phyloP scores from a whole-genome alignment of 75 land plant genomes.

The Azolla pinnata region DNA sequence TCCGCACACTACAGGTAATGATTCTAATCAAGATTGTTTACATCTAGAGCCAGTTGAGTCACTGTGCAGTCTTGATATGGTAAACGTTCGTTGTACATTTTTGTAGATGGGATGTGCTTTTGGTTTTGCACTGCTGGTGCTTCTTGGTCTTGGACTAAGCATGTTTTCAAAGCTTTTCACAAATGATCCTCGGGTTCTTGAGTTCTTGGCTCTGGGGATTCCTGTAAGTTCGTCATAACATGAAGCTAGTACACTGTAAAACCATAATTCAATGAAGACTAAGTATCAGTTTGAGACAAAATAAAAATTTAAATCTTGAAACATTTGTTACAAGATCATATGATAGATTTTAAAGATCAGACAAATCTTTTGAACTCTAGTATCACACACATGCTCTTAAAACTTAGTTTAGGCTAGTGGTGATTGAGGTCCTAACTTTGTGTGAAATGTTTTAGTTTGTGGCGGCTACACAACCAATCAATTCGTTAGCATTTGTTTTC shows the following conservation, averaged over 20 bases:
- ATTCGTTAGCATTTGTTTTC: constrained; percentile 61
- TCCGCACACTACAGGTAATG: constrained; percentile 58
- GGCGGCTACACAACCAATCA: constrained; percentile 67
- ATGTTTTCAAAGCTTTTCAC: constrained; percentile 58
- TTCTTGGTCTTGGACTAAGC: constrained; percentile 48
- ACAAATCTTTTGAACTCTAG: background rate
- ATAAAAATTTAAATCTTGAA: no score
- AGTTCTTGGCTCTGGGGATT: constrained; percentile 45
- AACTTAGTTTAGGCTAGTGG: background rate
- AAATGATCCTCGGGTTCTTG: constrained; percentile 45
- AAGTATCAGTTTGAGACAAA: no score
- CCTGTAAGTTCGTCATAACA: constrained; percentile 40
- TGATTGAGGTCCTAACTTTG: background rate
- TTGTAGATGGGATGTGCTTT: constrained; percentile 66
- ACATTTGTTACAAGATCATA: background rate
- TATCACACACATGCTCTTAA: background rate
- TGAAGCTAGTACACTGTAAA: background rate
- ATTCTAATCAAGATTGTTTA: background rate
- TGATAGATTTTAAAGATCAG: background rate
- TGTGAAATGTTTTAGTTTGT: constrained; percentile 44
- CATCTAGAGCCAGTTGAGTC: background rate
- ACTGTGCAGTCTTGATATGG: background rate
- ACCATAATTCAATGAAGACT: background rate
- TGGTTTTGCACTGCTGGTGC: constrained; percentile 41
- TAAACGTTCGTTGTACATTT: background rate